Evolutionary conservation across 2,329 filamentous ascomycete genomes (phyloP), one percentile per base, ranked within the genome.

Genomic region (Clonostachys byssicola): DNA sequence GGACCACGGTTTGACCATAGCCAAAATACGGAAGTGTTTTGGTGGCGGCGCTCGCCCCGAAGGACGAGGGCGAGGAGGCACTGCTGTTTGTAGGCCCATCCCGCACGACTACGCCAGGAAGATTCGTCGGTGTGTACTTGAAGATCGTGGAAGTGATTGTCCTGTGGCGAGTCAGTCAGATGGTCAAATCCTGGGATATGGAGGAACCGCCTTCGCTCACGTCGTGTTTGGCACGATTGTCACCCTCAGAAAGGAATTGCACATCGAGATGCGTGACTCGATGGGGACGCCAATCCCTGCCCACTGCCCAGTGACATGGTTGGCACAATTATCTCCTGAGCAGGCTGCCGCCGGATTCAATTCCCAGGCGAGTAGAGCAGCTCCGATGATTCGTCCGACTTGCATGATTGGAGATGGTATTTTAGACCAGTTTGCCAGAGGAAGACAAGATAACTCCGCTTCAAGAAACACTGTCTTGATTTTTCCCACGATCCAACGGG

Each of bases 261-360:
- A 55, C 16, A 49, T 43, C 10, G 47, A 48, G 40, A 52, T 42
- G n/a, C 52, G 51, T 20, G 52, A 48, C 34, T 50, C 35, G 2
- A 36, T 39, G 42, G 51, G 51, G 14, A 54, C 44, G 12, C 48
- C 46, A 44, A 49, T 49, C 36, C 43, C 49, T 23, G 43, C 20
- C 35, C 39, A 49, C 10, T 47, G 51, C 5, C 49, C 49, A 33
- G 53, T 54, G 16, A 57, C 52, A 40, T 54, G 51, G 35, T 48
- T 53, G 14, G 49, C 51, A 44, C 53, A 53, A 20, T 51, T 50
- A 30, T 52, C 53, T 36, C 45, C 46, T 20, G 39, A 36, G 47
- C 52, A 56, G n/a, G 34, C 43, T 12, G 35, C 17, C 20, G 13
- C 36, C 13, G 41, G 6, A n/a, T 16, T n/a, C 12, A 35, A 3